Evolutionary conservation across 2,329 filamentous ascomycete genomes (phyloP).

Genomic region (Botrytis medusae): DNA sequence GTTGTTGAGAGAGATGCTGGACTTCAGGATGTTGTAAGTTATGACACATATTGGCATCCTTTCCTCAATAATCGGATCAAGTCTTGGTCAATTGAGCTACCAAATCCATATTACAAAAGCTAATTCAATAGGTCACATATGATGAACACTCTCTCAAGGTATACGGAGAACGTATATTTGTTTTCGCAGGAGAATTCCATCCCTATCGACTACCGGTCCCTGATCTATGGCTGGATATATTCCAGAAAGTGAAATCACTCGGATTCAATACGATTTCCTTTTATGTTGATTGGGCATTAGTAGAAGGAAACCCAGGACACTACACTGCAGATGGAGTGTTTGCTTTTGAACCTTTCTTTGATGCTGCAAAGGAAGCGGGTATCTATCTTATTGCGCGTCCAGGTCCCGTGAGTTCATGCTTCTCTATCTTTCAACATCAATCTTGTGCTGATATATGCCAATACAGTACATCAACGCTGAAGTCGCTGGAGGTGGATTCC

Average conservation of each 20-base stretch:
- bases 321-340: constrained; percentile 73
- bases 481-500: constrained; percentile 72
- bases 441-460: constrained; percentile 13
- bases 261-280: constrained; percentile 80
- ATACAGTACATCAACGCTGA: constrained; percentile 75
- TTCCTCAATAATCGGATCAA: not conserved
- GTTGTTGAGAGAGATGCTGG: constrained; percentile 51
- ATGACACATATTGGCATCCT: not conserved
- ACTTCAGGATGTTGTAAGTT: constrained; percentile 56
- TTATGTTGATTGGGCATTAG: constrained; percentile 75
- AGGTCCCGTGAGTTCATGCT: constrained; percentile 32
- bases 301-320: constrained; percentile 70
- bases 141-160: constrained; percentile 63
- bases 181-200: constrained; percentile 65
- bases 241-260: constrained; percentile 79
- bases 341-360: constrained; percentile 71
- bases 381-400: constrained; percentile 69
- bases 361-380: constrained; percentile 69
- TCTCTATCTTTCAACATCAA: not conserved
- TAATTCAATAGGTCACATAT: constrained; percentile 51
- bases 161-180: constrained; percentile 59
- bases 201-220: constrained; percentile 61
- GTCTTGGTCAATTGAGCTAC: not conserved
- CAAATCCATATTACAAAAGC: not conserved
- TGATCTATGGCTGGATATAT: constrained; percentile 66